These are phyloP conservation scores for Bombardia bombarda DNA, from an alignment of 495 filamentous ascomycete genomes.

Conservation along the genomic window DNA sequence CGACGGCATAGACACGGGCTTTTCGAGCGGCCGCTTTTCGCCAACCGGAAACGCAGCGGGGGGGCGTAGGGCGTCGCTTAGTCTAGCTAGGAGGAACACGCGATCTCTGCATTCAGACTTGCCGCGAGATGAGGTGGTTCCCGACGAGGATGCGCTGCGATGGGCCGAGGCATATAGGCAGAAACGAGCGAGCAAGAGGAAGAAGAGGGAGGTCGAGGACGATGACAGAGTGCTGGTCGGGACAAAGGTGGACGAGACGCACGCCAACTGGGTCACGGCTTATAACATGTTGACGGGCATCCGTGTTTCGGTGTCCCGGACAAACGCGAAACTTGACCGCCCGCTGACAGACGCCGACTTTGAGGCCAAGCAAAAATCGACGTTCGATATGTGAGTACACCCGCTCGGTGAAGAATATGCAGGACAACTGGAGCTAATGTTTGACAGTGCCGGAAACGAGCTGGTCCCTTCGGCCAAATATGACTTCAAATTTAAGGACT, in stretches of 20 bases:
- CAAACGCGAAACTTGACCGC: conserved; percentile 93
- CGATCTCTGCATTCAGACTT: conserved; percentile 78
- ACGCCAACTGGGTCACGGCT: conserved; percentile 95
- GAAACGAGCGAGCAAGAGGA: conserved; percentile 75
- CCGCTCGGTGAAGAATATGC: too few species aligned
- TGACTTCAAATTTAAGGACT: conserved; percentile 99
- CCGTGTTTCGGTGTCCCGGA: conserved; percentile 89
- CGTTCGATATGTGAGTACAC: conserved; percentile 72
- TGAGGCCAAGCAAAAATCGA: conserved; percentile 88
- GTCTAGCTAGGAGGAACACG: conserved; percentile 69
- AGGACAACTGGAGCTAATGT: conserved; percentile 5
- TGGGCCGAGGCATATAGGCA: conserved; percentile 91
- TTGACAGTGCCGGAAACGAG: conserved; percentile 79
- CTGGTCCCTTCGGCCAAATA: conserved; percentile 97
- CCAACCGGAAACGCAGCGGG: conserved; percentile 51
- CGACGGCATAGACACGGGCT: conserved; percentile 56
- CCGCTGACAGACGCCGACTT: conserved; percentile 86
- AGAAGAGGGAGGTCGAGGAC: conserved; percentile 78
- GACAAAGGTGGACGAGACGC: conserved; percentile 94
- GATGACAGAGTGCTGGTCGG: conserved; percentile 94
- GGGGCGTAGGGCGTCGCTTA: conserved; percentile 70
- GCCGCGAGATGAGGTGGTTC: conserved; percentile 71
- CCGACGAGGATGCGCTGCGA: conserved; percentile 78
- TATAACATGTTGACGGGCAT: conserved; percentile 99
- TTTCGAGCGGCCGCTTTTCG: conserved; percentile 75